Evolutionary conservation across 1,284 basidiomycete genomes (phyloP).

Genomic region (Trametes hirsuta): DNA sequence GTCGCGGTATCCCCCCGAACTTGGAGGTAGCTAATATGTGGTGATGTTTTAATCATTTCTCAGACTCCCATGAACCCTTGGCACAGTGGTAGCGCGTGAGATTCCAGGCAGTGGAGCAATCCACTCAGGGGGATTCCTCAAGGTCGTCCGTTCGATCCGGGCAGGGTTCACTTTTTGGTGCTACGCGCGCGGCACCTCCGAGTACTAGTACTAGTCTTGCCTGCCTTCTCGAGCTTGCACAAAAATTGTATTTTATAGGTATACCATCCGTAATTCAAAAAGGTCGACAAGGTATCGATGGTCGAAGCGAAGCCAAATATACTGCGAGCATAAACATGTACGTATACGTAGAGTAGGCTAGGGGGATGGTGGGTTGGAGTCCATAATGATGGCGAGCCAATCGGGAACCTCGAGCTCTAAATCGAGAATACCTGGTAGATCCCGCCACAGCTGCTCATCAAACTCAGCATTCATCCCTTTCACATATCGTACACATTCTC

Average conservation of each 20-base stretch:
- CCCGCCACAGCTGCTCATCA: not conserved
- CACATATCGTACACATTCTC: not conserved
- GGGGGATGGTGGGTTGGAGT: not conserved
- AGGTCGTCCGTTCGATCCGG: constrained; percentile 39
- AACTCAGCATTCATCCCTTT: not conserved
- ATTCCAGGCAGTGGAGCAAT: constrained; percentile 18
- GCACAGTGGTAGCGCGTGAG: constrained; percentile 30
- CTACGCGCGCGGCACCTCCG: too few relatives aligned
- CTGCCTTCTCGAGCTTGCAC: too few relatives aligned
- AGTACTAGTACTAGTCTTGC: too few relatives aligned
- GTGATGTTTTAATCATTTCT: not conserved
- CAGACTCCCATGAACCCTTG: constrained; percentile 19
- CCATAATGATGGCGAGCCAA: not conserved
- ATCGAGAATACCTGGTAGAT: not conserved
- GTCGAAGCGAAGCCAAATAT: too few relatives aligned
- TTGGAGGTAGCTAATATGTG: not conserved
- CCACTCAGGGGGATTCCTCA: constrained; percentile 25
- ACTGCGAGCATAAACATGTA: too few relatives aligned
- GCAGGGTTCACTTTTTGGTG: constrained; percentile 31
- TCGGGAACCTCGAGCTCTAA: not conserved
- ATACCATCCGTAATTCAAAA: too few relatives aligned
- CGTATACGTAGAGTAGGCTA: not conserved
- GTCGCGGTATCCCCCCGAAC: too few relatives aligned
- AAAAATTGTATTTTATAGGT: too few relatives aligned
- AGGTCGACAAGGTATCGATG: too few relatives aligned